Evolutionary conservation across 192 early-diverging fungal genomes (phyloP).

Genomic region (Diversispora eburnea): DNA sequence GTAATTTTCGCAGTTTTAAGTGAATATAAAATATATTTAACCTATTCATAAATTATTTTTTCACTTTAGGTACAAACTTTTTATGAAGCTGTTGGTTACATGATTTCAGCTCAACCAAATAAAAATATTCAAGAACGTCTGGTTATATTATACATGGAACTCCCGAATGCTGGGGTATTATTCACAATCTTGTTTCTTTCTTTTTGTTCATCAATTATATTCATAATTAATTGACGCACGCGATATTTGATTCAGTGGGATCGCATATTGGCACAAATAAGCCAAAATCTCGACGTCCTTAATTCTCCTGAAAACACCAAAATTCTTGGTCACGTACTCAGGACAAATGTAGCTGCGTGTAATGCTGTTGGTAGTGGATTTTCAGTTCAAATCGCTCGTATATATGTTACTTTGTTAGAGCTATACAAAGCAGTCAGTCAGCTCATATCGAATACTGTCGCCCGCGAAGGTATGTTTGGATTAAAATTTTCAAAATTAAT

Average conservation of each 20-base stretch:
- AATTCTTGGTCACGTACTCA: conserved; percentile 87
- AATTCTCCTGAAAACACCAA: conserved; percentile 83
- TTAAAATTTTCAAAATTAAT: no score
- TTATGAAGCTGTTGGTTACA: conserved; percentile 97
- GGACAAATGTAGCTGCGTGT: conserved; percentile 93
- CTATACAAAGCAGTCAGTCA: conserved; percentile 88
- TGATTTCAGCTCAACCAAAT: conserved; percentile 92
- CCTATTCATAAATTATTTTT: background rate
- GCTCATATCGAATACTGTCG: conserved; percentile 76
- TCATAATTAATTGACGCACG: background rate
- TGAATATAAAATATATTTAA: background rate
- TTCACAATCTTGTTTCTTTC: background rate
- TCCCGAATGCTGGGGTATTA: conserved; percentile 76
- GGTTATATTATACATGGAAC: conserved; percentile 83
- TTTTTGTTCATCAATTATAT: background rate
- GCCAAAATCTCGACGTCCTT: conserved; percentile 61
- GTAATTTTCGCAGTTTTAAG: conserved; percentile 32
- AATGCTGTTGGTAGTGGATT: conserved; percentile 84
- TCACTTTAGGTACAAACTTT: conserved; percentile 82
- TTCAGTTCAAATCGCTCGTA: conserved; percentile 82
- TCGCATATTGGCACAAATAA: conserved; percentile 67
- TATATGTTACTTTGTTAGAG: conserved; percentile 86
- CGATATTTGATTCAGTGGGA: conserved; percentile 63
- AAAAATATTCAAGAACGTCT: conserved; percentile 74
- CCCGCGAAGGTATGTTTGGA: conserved; percentile 52